These are phyloP conservation scores for Vitis vinifera DNA, from an alignment of 164 flowering plant species.

Conservation along the genomic window DNA sequence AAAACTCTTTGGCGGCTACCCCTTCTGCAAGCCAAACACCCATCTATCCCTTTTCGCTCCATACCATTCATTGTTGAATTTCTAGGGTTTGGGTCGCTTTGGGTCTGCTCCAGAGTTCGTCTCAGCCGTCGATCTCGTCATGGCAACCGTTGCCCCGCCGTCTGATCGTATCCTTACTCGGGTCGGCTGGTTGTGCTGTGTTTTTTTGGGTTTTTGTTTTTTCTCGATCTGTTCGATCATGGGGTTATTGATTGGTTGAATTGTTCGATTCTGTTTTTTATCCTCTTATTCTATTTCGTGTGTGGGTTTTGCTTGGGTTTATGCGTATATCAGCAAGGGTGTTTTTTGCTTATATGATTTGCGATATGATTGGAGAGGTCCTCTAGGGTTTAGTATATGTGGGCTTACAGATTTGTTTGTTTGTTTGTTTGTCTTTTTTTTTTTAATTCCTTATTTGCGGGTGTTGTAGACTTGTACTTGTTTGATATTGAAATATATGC, in stretches of 20 bases:
- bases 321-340: constrained; percentile 8
- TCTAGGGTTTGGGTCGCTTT: no score
- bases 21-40: constrained; percentile 4
- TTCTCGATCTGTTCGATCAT: not conserved
- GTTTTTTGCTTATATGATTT: not conserved
- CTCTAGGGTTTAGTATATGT: not conserved
- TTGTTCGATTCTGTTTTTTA: not conserved
- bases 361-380: not conserved
- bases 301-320: constrained; percentile 25
- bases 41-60: not conserved
- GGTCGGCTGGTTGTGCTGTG: constrained; percentile 10
- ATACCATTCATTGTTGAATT: not conserved
- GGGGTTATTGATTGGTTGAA: not conserved
- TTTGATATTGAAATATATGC: no score
- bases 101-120: not conserved
- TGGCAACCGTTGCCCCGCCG: constrained; percentile 40
- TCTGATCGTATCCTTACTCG: constrained; percentile 43
- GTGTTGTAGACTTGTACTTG: no score
- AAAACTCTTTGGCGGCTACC: constrained; percentile 19
- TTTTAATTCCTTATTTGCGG: no score
- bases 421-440: no score
- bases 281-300: no score
- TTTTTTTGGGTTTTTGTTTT: not conserved
- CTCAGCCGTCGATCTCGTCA: constrained; percentile 20
- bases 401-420: not conserved